Conservation (phyloP, 345 rosid genomes). For the Moricandia arvensis region DNA sequence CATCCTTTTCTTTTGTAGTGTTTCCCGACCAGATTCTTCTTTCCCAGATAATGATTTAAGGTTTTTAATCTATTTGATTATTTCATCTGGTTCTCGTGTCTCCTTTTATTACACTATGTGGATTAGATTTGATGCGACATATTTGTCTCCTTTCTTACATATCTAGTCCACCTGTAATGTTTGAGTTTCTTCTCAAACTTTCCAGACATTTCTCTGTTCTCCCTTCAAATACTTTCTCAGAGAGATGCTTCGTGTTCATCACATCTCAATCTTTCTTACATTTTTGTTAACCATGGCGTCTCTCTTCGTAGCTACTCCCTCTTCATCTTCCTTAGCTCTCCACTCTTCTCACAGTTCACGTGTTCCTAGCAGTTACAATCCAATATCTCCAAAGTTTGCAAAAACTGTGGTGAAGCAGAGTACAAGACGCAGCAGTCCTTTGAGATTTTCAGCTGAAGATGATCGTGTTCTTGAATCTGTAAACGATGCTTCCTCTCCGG, state of each 20-base stretch:
- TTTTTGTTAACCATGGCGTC: constrained; percentile 34
- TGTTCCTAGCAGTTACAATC: constrained; percentile 14
- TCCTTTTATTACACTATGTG: not conserved
- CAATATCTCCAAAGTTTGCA: not conserved
- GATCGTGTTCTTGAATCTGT: constrained; percentile 43
- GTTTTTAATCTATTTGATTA: constrained; percentile 22
- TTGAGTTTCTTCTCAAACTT: constrained; percentile 45
- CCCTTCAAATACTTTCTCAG: not conserved
- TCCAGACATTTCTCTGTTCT: constrained; percentile 39
- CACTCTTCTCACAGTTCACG: not conserved
- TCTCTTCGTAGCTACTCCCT: constrained; percentile 25
- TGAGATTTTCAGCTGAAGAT: constrained; percentile 43
- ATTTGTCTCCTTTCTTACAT: constrained; percentile 1
- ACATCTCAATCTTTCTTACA: not conserved
- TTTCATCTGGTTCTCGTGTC: not conserved
- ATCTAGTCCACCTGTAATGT: constrained; percentile 34
- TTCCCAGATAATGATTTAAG: constrained; percentile 22
- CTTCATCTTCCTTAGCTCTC: constrained; percentile 28
- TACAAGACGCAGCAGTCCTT: constrained; percentile 15
- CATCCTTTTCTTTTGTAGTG: constrained; percentile 29
- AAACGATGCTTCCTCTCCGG: constrained; percentile 38
- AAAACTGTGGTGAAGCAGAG: not conserved
- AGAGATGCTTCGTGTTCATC: constrained; percentile 1
- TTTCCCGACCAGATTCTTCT: constrained; percentile 31
- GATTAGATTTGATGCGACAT: constrained; percentile 18